These are phyloP conservation scores for Auricularia heimuer DNA, from an alignment of 768 basidiomycete species.

Conservation along the genomic window DNA sequence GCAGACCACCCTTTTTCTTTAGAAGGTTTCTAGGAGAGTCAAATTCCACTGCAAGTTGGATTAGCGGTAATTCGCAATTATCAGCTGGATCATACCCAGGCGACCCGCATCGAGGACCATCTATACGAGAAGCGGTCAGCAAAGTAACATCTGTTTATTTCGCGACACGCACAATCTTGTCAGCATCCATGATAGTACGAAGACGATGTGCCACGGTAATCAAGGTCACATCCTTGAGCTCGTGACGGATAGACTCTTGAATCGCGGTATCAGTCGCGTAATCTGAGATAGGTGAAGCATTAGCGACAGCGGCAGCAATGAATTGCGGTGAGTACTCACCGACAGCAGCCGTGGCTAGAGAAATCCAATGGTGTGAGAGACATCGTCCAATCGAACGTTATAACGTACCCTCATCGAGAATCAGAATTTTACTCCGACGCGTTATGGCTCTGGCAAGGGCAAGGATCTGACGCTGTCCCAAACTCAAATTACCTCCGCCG, in stretches of 20 bases:
- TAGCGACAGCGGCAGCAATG: background rate
- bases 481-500: constrained; percentile 38
- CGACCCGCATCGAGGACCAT: constrained; percentile 35
- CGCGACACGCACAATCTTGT: constrained; percentile 36
- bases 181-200: constrained; percentile 51
- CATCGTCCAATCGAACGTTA: constrained; percentile 13
- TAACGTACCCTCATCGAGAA: constrained; percentile 39
- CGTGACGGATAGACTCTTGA: constrained; percentile 43
- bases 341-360: constrained; percentile 32
- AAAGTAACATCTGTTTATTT: background rate
- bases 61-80: too few species aligned
- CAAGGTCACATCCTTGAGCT: constrained; percentile 37
- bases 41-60: constrained; percentile 22
- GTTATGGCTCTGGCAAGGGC: constrained; percentile 52
- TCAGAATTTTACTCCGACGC: constrained; percentile 44
- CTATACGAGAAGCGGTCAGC: constrained; percentile 13
- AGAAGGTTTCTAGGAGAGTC: constrained; percentile 29
- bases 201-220: constrained; percentile 52
- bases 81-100: constrained; percentile 13
- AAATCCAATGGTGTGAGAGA: constrained; percentile 14
- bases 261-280: constrained; percentile 49
- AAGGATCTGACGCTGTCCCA: constrained; percentile 53
- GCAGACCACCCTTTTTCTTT: constrained; percentile 17
- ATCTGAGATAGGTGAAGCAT: constrained; percentile 23
- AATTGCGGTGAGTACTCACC: constrained; percentile 15